Conservation (phyloP, 2,329 filamentous ascomycete species). For the Talaromyces sp. region DNA sequence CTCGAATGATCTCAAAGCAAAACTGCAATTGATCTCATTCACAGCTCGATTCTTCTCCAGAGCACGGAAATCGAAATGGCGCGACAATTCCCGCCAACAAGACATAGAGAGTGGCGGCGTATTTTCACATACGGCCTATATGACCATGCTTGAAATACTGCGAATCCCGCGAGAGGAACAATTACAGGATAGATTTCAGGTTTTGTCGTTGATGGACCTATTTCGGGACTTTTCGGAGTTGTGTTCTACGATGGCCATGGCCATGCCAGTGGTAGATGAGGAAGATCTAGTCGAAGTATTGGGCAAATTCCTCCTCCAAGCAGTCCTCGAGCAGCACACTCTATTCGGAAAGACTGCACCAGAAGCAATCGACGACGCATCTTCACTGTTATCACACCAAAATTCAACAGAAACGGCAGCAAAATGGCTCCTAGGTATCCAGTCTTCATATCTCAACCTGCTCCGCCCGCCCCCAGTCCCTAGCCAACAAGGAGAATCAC, state of each 20-base stretch:
- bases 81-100: background rate
- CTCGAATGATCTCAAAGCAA: slow-evolving; percentile 41
- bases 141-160: slow-evolving; percentile 21
- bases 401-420: background rate
- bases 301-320: slow-evolving; percentile 47
- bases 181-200: slow-evolving; percentile 13
- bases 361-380: slow-evolving; percentile 35
- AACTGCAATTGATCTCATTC: slow-evolving; percentile 47
- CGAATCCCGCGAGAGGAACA: slow-evolving; percentile 24
- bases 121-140: background rate
- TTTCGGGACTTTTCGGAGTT: slow-evolving; percentile 47
- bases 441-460: background rate
- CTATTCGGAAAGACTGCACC: slow-evolving; percentile 32
- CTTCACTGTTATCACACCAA: background rate
- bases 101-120: background rate
- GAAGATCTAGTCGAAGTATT: slow-evolving; percentile 41
- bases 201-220: slow-evolving; percentile 36
- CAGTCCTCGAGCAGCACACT: slow-evolving; percentile 46
- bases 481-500: background rate
- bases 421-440: background rate
- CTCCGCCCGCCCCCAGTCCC: background rate
- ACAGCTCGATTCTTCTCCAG: slow-evolving; percentile 42
- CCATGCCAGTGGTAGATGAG: background rate
- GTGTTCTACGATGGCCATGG: slow-evolving; percentile 22
- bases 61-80: slow-evolving; percentile 19